These are phyloP conservation scores for Eleusine indica DNA, from an alignment of 176 grass and related monocot genomes.

Conservation along the genomic window DNA sequence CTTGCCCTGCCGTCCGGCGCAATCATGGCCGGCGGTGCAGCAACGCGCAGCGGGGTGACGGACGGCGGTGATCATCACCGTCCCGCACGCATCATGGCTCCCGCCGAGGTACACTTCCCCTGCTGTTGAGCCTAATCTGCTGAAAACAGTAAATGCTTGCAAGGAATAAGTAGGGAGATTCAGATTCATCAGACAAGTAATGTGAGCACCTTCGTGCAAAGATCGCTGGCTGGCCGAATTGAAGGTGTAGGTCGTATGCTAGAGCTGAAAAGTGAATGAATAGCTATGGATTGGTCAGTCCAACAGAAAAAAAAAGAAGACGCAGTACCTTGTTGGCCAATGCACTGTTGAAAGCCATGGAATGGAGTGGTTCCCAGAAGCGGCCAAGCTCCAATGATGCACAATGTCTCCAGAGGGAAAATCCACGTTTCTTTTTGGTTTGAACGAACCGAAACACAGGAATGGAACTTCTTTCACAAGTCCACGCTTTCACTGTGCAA, in stretches of 20 bases:
- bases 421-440: neutral
- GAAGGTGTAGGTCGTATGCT: slow-evolving; percentile 3
- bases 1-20: neutral
- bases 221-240: neutral
- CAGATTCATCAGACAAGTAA: neutral
- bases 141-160: slow-evolving; percentile 41
- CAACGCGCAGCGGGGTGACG: neutral
- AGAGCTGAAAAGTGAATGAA: slow-evolving; percentile 24
- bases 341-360: neutral
- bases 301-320: neutral
- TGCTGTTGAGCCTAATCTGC: slow-evolving; percentile 12
- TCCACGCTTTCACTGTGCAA: neutral
- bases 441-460: slow-evolving; percentile 4
- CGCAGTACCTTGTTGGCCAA: slow-evolving; percentile 1
- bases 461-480: neutral
- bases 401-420: slow-evolving; percentile 17
- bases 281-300: neutral
- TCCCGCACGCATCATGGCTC: slow-evolving; percentile 16
- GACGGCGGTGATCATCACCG: slow-evolving; percentile 20
- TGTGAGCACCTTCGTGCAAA: neutral
- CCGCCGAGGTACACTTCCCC: neutral
- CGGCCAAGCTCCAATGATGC: slow-evolving; percentile 23
- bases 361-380: slow-evolving; percentile 3
- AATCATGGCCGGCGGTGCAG: slow-evolving; percentile 33
- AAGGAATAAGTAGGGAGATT: neutral